Evolutionary conservation across 768 basidiomycete genomes (phyloP).

Genomic region (Mrakia blollopis): DNA sequence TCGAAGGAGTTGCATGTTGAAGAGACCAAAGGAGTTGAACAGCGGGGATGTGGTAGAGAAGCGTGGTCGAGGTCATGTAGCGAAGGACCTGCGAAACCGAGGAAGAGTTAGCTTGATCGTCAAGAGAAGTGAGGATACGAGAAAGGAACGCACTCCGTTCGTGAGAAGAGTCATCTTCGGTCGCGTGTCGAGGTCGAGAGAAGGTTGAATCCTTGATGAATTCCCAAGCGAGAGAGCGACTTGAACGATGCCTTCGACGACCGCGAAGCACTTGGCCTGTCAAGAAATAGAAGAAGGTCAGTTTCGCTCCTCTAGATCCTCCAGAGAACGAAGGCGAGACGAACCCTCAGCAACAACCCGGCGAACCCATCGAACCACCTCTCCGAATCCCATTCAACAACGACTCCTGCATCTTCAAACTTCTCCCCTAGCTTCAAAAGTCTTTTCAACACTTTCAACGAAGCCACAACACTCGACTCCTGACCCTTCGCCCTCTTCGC

Average conservation of each 20-base stretch:
- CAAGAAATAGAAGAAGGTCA: background rate
- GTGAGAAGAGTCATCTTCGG: conserved; percentile 44
- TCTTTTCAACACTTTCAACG: background rate
- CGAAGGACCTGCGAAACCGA: conserved; percentile 55
- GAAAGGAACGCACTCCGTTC: conserved; percentile 4
- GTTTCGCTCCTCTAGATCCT: conserved; percentile 22
- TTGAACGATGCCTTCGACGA: conserved; percentile 61
- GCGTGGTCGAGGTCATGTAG: conserved; percentile 56
- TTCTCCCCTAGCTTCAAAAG: background rate
- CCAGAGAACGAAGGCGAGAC: background rate
- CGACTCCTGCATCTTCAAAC: conserved; percentile 40
- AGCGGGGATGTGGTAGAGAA: conserved; percentile 70
- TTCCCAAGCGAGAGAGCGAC: conserved; percentile 57
- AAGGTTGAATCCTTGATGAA: conserved; percentile 53
- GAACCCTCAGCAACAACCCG: conserved; percentile 55
- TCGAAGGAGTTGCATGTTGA: conserved; percentile 53
- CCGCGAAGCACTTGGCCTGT: conserved; percentile 61
- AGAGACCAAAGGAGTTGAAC: conserved; percentile 78
- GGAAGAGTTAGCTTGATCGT: background rate
- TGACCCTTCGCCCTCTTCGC: background rate
- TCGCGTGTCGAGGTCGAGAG: conserved; percentile 55
- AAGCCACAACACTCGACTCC: background rate
- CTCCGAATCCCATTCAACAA: conserved; percentile 58
- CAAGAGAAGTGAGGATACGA: no score
- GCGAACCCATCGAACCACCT: conserved; percentile 61